phyloP scores from a whole-genome alignment of 441 rosid species.

The Aleurites moluccanus region DNA sequence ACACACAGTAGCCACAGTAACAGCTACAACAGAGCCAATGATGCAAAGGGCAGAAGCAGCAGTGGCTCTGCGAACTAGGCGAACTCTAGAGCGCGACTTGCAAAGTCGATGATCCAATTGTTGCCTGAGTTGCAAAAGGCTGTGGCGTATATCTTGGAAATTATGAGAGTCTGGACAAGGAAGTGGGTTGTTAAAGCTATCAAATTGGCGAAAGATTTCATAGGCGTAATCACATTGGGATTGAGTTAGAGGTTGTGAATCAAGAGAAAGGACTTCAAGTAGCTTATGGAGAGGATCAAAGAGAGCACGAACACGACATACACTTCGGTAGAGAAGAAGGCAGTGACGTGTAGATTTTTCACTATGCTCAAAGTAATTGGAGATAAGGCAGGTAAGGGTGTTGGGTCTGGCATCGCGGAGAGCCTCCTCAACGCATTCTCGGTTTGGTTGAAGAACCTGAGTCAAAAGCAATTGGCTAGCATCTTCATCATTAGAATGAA shows the following conservation, averaged over 20 bases:
- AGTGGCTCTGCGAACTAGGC: slow-evolving; percentile 46
- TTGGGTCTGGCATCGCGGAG: slow-evolving; percentile 41
- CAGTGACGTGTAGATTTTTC: slow-evolving; percentile 58
- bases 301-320: slow-evolving; percentile 47
- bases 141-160: slow-evolving; percentile 48
- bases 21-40: slow-evolving; percentile 46
- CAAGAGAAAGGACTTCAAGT: slow-evolving; percentile 47
- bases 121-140: slow-evolving; percentile 55
- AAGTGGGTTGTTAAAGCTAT: slow-evolving; percentile 56
- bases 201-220: slow-evolving; percentile 53
- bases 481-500: slow-evolving; percentile 15
- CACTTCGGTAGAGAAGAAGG: slow-evolving; percentile 48
- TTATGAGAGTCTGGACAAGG: slow-evolving; percentile 48
- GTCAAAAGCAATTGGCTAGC: slow-evolving; percentile 36
- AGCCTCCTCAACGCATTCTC: slow-evolving; percentile 53
- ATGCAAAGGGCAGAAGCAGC: slow-evolving; percentile 53
- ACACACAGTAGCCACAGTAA: slow-evolving; percentile 40
- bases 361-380: slow-evolving; percentile 65
- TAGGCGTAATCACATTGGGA: slow-evolving; percentile 51
- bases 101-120: slow-evolving; percentile 48
- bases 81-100: slow-evolving; percentile 58
- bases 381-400: slow-evolving; percentile 50
- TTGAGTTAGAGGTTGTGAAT: slow-evolving; percentile 34
- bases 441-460: slow-evolving; percentile 56
- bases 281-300: slow-evolving; percentile 56